Conservation (phyloP, 2,329 filamentous ascomycete genomes). For the Trichoderma gracile region DNA sequence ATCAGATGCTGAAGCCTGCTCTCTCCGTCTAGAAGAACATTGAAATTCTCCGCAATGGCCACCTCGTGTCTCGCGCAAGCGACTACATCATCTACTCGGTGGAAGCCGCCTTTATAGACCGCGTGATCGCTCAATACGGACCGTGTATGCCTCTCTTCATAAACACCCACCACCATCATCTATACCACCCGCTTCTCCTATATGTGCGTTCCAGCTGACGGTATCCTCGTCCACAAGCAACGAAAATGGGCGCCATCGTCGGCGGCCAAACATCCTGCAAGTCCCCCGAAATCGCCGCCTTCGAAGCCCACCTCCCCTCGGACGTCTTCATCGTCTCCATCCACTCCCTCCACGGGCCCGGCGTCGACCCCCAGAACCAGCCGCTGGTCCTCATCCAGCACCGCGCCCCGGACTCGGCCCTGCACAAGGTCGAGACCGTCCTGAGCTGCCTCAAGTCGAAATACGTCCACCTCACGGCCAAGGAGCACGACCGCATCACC, state of each 20-base stretch:
- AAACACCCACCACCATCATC: too few species aligned
- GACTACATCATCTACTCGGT: slow-evolving; percentile 99
- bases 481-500: slow-evolving; percentile 92
- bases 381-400: slow-evolving; percentile 94
- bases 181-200: too few species aligned
- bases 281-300: slow-evolving; percentile 90
- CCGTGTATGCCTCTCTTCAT: slow-evolving; percentile 65
- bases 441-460: slow-evolving; percentile 83
- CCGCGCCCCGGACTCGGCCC: slow-evolving; percentile 74
- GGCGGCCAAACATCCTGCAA: slow-evolving; percentile 98
- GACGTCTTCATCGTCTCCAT: slow-evolving; percentile 95
- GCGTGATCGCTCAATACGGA: slow-evolving; percentile 83
- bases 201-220: not conserved
- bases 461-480: slow-evolving; percentile 81
- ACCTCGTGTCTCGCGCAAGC: slow-evolving; percentile 92
- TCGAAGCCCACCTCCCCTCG: slow-evolving; percentile 80
- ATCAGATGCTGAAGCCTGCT: slow-evolving; percentile 49
- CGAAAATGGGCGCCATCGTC: slow-evolving; percentile 91
- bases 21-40: slow-evolving; percentile 63
- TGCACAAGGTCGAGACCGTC: slow-evolving; percentile 76
- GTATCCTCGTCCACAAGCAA: slow-evolving; percentile 59
- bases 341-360: slow-evolving; percentile 93
- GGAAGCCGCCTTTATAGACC: slow-evolving; percentile 86
- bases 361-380: slow-evolving; percentile 83
- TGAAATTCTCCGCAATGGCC: slow-evolving; percentile 89